Base-by-base conservation (phyloP, 2,329 filamentous ascomycete species). In the Scytalidium lignicola region DNA sequence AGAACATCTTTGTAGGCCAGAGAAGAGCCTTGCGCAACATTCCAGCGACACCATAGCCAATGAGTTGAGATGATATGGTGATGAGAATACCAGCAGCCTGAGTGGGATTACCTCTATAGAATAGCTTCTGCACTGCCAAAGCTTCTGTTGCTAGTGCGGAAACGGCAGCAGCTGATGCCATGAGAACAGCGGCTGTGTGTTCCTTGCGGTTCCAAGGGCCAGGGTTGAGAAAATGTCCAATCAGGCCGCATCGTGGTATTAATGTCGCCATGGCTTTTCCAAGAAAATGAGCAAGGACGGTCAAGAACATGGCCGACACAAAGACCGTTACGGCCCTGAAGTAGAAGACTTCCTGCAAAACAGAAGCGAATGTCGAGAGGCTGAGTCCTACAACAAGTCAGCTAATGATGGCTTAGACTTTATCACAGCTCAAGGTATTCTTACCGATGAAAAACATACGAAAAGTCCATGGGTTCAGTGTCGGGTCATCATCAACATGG, bases 181-280 rank as follows among this genome's bases (percentile, higher is more conserved):
- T 84, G 55, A 83, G 77, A 18, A 80, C 78, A 48, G 85, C 82
- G 52, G 85, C 75, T 42, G 79, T 67, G 60, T 85, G 82, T 59
- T 86, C 82, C 64, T 86, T 86, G 62, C 83, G 73, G 58, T 83
- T 85, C 65, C 85, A 85, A 0, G 81, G 80, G 0, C 80, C 79
- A 0, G 82, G 80, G 48, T 85, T 85, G 26, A 71, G 48, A 40
- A 61, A 70, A 2, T 62, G 58, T 6, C 66, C 67, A 43, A 70
- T 47, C 10, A 55, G 32, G 10, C 67, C 67, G 43, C 56, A 58
- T 21, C 59, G 58, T 1, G 71, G 70, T 18, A 73, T 66, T 6
- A 44, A 21, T 2, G 60, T 46, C 1, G 67, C 64, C 65, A 73
- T 64, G 10, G 58, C 54, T 44, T 72, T 65, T 13, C 71, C 71